Evolutionary conservation across 1,139 yeast species (phyloP).

Genomic region (Candida sojae): DNA sequence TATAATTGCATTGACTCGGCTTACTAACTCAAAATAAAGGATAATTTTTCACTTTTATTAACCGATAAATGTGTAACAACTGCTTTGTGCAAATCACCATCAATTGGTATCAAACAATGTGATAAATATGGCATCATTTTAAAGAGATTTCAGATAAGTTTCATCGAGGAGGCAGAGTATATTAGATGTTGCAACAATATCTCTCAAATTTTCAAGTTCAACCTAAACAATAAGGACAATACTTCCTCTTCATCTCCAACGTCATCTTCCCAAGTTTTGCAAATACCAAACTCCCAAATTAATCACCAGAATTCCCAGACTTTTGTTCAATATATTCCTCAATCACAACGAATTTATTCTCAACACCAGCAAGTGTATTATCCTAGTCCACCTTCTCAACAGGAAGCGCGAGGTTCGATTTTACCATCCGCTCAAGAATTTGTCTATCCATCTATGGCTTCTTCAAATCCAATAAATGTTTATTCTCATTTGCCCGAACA

Average conservation of each 20-base stretch:
- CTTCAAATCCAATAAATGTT: constrained; percentile 1
- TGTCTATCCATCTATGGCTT: not conserved
- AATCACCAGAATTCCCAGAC: not conserved
- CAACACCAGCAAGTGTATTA: not conserved
- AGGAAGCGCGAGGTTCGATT: not conserved
- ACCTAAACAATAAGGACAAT: constrained; percentile 1
- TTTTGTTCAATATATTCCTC: not conserved
- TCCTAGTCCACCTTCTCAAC: not conserved
- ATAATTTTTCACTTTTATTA: constrained; percentile 16
- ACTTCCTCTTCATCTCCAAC: not conserved
- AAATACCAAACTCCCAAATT: not conserved
- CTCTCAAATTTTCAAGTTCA: constrained; percentile 5
- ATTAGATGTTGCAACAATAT: constrained; percentile 13
- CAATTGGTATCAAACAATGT: constrained; percentile 26
- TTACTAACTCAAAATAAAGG: constrained; percentile 11
- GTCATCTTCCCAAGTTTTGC: not conserved
- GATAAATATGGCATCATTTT: constrained; percentile 20
- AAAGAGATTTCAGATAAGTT: constrained; percentile 23
- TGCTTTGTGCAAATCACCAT: constrained; percentile 22
- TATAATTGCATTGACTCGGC: too few species aligned
- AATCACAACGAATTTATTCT: not conserved
- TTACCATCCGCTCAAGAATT: not conserved
- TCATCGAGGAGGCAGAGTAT: constrained; percentile 14
- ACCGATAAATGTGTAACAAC: constrained; percentile 17
- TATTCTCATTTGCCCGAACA: constrained; percentile 2